Base-by-base conservation (phyloP, 1,139 yeast species). In the Lodderomyces jiufengensis region DNA sequence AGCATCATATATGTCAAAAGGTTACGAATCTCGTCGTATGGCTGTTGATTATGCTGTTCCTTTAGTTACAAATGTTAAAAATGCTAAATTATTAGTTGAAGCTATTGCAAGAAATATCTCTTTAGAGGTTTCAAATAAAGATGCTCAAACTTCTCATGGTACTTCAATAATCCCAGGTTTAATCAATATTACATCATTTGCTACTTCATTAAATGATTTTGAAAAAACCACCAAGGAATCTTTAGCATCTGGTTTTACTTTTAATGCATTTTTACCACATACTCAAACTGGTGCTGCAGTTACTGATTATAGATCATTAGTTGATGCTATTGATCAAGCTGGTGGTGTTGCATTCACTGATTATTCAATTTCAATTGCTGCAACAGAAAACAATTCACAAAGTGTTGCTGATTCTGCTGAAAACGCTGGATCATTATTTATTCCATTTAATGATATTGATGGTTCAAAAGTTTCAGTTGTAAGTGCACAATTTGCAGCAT, bases 21-120 rank as follows among this genome's bases (percentile, higher is more conserved):
- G 98, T 62, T 94, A 94, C 75, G 83, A 80, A 66, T 86, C 97
- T 38, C 95, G 99, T 76, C 94, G 99, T 74, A 85, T 94, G 97
- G 98, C 99, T 50, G 97, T 94, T 49, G 99, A 94, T 65, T 94
- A 86, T 61, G 90, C 97, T 37, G 86, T 94, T 59, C 99, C 99
- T 36, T 76, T 94, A 62, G 96, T 94, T 36, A 92, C 99, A 49
- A 94, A 94, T 59, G 98, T 92, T 50, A 94, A 94, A 70, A 82
- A 92, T 71, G 99, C 99, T 46, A 94, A 94, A 68, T 73, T 94
- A 50, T 75, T 94, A 64, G 83, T 92, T 50, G 97, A 92, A 67
- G 98, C 98, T 12, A 66, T 94, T 51, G 76, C 95, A 15, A 75
- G 95, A 68, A 67, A 72, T 51, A 70, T 80, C 48, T 50, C 75